These are phyloP conservation scores for Piromyces finnis DNA, from an alignment of 192 early-diverging fungal genomes.

Conservation along the genomic window DNA sequence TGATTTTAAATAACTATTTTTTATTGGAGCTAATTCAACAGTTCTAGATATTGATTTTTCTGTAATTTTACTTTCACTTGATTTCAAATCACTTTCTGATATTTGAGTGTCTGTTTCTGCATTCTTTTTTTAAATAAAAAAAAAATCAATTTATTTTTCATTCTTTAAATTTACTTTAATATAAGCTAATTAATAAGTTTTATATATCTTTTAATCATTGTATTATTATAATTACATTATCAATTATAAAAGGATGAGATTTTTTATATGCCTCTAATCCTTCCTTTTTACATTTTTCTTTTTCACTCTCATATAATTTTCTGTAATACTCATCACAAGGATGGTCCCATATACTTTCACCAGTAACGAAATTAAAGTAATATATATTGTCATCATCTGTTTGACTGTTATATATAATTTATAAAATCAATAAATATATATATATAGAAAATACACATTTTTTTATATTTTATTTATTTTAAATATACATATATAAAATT, in stretches of 20 bases:
- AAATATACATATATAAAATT: no score
- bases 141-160: no score
- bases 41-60: background rate
- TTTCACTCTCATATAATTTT: constrained; percentile 32
- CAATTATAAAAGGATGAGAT: background rate
- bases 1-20: background rate
- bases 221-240: background rate
- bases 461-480: no score
- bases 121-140: background rate
- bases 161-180: no score
- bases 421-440: no score
- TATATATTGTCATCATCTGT: constrained; percentile 38
- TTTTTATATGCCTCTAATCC: background rate
- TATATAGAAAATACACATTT: no score
- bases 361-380: constrained; percentile 11
- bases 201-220: no score
- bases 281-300: constrained; percentile 16
- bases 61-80: background rate
- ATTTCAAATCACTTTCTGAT: background rate
- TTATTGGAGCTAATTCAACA: background rate
- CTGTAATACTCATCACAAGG: constrained; percentile 44
- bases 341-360: constrained; percentile 47
- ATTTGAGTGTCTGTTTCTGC: background rate
- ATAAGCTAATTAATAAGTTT: no score
- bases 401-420: constrained; percentile 13